phyloP scores from a whole-genome alignment of 129 eudicot species.

The sunflower (Helianthus annuus) region DNA sequence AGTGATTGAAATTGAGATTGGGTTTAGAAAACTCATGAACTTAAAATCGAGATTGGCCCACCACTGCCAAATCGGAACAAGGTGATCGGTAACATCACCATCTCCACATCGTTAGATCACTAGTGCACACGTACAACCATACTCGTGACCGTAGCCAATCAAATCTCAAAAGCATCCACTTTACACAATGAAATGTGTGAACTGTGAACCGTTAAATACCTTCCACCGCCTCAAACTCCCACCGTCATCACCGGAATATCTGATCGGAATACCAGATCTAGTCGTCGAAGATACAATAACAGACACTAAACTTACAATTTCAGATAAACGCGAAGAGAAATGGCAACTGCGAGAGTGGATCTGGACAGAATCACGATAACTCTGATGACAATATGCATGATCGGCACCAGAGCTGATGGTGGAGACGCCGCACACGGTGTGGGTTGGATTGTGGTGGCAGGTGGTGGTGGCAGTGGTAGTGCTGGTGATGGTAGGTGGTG shows the following conservation, averaged over 20 bases:
- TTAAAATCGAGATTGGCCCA: no score
- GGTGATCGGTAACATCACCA: conserved; percentile 10
- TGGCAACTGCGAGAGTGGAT: conserved; percentile 64
- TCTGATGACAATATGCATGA: conserved; percentile 89
- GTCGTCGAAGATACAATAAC: neutral
- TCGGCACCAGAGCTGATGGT: conserved; percentile 82
- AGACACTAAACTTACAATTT: neutral
- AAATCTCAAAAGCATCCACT: conserved; percentile 4
- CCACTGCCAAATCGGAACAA: no score
- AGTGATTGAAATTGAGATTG: no score
- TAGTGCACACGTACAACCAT: neutral
- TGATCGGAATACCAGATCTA: neutral
- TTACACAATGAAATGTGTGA: conserved; percentile 25
- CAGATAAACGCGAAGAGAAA: conserved; percentile 4
- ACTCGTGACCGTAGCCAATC: conserved; percentile 17
- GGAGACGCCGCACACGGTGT: conserved; percentile 80
- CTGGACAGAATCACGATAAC: conserved; percentile 83
- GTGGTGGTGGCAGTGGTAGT: no score
- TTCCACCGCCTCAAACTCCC: conserved; percentile 24
- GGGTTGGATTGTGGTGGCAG: no score
- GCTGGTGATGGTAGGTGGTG: no score
- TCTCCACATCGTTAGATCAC: conserved; percentile 11
- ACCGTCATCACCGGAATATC: conserved; percentile 21
- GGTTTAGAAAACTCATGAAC: no score
- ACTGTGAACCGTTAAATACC: conserved; percentile 45